A percentile compares a stretch with the other conserved stretches of the same genome.
Evolutionary conservation across 371 early-diverging fungal genomes (phyloP).

Genomic region (Apophysomyces variabilis): DNA sequence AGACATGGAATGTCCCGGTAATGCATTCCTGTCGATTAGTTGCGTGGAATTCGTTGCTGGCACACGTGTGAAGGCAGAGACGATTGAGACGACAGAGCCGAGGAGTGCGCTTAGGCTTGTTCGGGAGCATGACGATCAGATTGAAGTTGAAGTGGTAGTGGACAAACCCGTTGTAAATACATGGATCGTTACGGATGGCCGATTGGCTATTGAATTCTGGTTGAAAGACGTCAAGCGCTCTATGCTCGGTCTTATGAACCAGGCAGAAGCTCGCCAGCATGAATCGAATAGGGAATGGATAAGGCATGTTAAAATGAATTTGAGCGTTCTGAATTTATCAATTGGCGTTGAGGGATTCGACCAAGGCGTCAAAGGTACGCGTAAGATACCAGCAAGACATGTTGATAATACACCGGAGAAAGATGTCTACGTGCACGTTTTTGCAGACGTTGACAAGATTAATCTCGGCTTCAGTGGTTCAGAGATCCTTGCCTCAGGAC

Average conservation of each 20-base stretch:
- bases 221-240: conserved; percentile 12
- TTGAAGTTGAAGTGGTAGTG: conserved; percentile 23
- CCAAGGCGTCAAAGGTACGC: conserved; percentile 32
- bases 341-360: conserved; percentile 34
- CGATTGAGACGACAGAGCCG: neutral
- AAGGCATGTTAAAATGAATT: conserved; percentile 16
- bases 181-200: conserved; percentile 16
- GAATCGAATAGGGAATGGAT: neutral
- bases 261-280: neutral
- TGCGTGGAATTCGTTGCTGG: neutral
- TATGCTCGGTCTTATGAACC: neutral
- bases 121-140: conserved; percentile 26
- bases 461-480: conserved; percentile 33
- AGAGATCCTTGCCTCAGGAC: conserved; percentile 14
- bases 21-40: conserved; percentile 3
- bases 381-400: conserved; percentile 31
- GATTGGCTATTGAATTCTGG: conserved; percentile 30
- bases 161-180: conserved; percentile 26
- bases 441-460: conserved; percentile 18
- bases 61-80: conserved; percentile 10
- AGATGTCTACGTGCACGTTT: conserved; percentile 21
- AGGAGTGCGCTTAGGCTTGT: neutral
- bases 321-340: neutral
- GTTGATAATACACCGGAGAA: conserved; percentile 46
- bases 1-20: neutral